phyloP scores from a whole-genome alignment of 345 rosid genomes.

The Euphorbia pulcherrima region DNA sequence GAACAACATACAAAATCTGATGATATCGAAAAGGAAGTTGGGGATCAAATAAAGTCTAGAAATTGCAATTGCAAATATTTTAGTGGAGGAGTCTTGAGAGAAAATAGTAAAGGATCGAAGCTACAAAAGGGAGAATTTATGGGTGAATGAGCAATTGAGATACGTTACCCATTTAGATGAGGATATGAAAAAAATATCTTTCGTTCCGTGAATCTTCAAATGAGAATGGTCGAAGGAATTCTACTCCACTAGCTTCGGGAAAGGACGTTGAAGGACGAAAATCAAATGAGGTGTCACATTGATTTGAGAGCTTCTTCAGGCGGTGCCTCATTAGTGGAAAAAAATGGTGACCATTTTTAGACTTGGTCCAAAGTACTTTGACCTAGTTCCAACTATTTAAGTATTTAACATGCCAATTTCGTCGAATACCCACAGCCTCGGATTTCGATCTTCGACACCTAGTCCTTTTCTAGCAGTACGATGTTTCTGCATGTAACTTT shows the following conservation, averaged over 20 bases:
- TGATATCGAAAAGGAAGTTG: conserved; percentile 19
- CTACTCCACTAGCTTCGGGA: conserved; percentile 20
- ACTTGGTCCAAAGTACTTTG: too few relatives aligned
- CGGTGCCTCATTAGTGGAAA: conserved; percentile 12
- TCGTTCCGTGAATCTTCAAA: conserved; percentile 18
- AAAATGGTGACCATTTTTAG: conserved; percentile 30
- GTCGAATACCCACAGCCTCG: too few relatives aligned
- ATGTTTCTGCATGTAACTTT: too few relatives aligned
- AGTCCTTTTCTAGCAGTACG: too few relatives aligned
- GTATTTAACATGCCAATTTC: too few relatives aligned
- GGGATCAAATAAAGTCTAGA: conserved; percentile 23
- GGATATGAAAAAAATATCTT: conserved; percentile 17
- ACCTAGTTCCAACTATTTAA: too few relatives aligned
- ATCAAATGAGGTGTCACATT: conserved; percentile 21
- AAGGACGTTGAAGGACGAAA: conserved; percentile 24
- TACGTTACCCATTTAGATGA: too few relatives aligned
- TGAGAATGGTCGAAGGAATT: conserved; percentile 8
- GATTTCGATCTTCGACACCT: too few relatives aligned
- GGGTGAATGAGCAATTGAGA: too few relatives aligned
- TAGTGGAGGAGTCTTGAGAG: conserved; percentile 22
- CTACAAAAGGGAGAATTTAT: conserved; percentile 22
- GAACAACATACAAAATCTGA: conserved; percentile 31
- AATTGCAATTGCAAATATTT: conserved; percentile 23
- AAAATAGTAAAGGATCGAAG: conserved; percentile 18
- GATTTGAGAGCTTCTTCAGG: conserved; percentile 14